These are phyloP conservation scores for Tricholoma saponaceum DNA, from an alignment of 768 basidiomycete species.

Conservation along the genomic window DNA sequence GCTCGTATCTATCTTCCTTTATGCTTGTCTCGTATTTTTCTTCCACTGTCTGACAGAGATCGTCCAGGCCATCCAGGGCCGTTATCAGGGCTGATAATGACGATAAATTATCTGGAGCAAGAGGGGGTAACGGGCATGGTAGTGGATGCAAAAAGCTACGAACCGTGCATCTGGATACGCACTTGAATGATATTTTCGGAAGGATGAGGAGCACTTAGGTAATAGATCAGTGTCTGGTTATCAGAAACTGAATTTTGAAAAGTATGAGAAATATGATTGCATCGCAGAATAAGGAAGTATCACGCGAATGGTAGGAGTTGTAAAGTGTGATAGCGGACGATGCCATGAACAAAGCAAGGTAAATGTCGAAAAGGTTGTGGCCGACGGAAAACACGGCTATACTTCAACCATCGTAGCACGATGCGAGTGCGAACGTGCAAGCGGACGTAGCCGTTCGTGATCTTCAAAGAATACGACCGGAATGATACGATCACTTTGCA, in stretches of 20 bases:
- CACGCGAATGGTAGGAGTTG: not conserved
- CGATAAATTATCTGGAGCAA: conserved; percentile 73
- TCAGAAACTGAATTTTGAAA: not conserved
- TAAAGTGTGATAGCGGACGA: conserved; percentile 2
- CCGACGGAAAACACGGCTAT: not conserved
- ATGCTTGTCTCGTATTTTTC: conserved; percentile 64
- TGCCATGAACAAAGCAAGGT: conserved; percentile 7
- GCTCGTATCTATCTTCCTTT: conserved; percentile 47
- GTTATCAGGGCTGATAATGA: conserved; percentile 75
- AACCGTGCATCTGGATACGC: conserved; percentile 99
- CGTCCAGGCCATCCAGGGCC: conserved; percentile 75
- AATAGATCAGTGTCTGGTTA: not conserved
- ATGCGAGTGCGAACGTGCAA: not conserved
- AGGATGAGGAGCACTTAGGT: conserved; percentile 80
- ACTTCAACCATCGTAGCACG: not conserved
- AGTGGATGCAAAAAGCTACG: conserved; percentile 24
- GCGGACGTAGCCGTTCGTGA: not conserved
- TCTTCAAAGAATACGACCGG: not conserved
- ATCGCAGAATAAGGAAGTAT: not conserved
- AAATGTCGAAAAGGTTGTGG: not conserved
- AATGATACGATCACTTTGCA: not conserved
- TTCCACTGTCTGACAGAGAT: conserved; percentile 68
- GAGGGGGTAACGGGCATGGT: not conserved
- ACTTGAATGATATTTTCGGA: conserved; percentile 95
- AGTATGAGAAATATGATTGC: not conserved